A percentile compares a stretch with the other conserved stretches of the same genome.
Evolutionary conservation across 345 rosid genomes (phyloP).

Genomic region (Eucalyptus virginea): DNA sequence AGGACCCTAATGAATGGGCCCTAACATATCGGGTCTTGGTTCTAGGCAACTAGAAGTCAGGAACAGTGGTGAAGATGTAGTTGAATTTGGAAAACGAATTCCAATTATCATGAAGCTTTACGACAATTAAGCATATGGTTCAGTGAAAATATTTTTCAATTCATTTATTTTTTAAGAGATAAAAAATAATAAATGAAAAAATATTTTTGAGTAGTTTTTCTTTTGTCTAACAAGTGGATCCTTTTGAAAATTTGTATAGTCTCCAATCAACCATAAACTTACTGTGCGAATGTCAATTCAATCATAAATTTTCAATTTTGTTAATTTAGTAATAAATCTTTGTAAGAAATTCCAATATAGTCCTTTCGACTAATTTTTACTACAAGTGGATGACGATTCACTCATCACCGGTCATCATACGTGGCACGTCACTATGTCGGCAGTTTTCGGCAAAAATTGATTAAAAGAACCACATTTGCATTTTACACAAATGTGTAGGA

Average conservation of each 20-base stretch:
- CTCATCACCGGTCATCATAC: background rate
- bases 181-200: too few relatives aligned
- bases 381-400: fast-evolving
- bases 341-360: background rate
- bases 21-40: background rate
- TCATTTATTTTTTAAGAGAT: too few relatives aligned
- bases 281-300: fast-evolving
- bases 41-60: background rate
- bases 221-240: background rate
- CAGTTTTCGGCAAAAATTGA: background rate
- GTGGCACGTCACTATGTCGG: background rate
- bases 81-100: background rate
- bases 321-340: background rate
- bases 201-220: too few relatives aligned
- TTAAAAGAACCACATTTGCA: background rate
- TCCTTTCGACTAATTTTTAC: background rate
- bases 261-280: background rate
- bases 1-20: background rate
- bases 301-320: background rate
- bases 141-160: too few relatives aligned
- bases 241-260: background rate
- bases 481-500: background rate
- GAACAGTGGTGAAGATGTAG: background rate
- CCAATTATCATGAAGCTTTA: background rate
- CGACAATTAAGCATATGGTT: too few relatives aligned